phyloP scores from a whole-genome alignment of 768 basidiomycete species.

The Tricholoma sp. region DNA sequence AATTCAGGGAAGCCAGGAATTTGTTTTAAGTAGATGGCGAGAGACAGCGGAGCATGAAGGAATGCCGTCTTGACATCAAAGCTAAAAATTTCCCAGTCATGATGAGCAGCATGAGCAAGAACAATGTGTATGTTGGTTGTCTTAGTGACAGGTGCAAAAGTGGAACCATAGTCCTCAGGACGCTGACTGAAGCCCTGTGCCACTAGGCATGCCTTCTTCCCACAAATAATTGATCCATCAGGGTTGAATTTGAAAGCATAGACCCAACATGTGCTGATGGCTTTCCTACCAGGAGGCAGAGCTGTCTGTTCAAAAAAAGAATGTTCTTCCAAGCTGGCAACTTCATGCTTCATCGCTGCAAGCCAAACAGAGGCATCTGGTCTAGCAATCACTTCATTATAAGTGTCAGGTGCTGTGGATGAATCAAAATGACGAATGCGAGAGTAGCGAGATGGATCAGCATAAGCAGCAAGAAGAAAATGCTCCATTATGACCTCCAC shows the following conservation, averaged over 20 bases:
- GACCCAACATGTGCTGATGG: conserved; percentile 24
- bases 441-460: too few species aligned
- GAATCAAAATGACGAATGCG: too few species aligned
- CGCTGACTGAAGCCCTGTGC: conserved; percentile 10
- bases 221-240: conserved; percentile 22
- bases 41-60: not conserved
- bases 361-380: not conserved
- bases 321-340: not conserved
- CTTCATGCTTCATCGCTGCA: not conserved
- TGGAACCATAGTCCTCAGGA: conserved; percentile 21
- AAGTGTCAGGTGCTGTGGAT: too few species aligned
- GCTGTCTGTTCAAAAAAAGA: not conserved
- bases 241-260: conserved; percentile 29
- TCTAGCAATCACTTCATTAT: too few species aligned
- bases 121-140: not conserved
- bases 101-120: not conserved
- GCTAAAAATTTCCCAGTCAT: not conserved
- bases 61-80: not conserved
- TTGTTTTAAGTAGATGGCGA: not conserved
- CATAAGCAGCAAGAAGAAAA: too few species aligned
- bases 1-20: not conserved
- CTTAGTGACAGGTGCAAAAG: conserved; percentile 14
- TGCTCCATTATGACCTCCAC: too few species aligned
- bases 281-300: not conserved
- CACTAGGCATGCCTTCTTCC: not conserved